Conservation (phyloP, 768 basidiomycete species). For the Mycena indigotica region DNA sequence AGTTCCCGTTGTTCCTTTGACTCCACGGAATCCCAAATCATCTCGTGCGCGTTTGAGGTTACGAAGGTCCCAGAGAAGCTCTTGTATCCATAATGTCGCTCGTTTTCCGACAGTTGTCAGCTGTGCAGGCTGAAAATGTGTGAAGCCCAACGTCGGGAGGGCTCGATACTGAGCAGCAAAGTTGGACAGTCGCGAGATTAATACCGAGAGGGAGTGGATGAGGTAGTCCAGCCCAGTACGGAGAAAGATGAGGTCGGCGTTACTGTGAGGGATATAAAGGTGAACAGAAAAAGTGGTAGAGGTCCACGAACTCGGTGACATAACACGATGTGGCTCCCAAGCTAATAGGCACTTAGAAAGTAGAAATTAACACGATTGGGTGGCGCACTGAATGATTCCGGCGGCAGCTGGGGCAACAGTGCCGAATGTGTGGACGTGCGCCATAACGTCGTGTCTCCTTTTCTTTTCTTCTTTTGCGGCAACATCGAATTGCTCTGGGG, state of each 20-base stretch:
- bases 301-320: constrained; percentile 83
- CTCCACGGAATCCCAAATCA: constrained; percentile 95
- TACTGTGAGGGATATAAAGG: constrained; percentile 50
- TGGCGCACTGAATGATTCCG: constrained; percentile 90
- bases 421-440: constrained; percentile 98
- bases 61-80: constrained; percentile 94
- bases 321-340: constrained; percentile 98
- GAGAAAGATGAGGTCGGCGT: constrained; percentile 97
- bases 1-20: constrained; percentile 99
- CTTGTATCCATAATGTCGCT: constrained; percentile 96
- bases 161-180: constrained; percentile 87
- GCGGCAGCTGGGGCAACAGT: constrained; percentile 91
- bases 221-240: constrained; percentile 84
- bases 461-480: constrained; percentile 97
- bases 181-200: constrained; percentile 83
- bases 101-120: constrained; percentile 98
- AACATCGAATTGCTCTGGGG: constrained; percentile 85
- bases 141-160: constrained; percentile 94
- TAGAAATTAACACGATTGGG: background rate
- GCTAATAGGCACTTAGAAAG: constrained; percentile 41
- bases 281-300: background rate
- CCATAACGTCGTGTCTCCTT: constrained; percentile 98
- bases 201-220: constrained; percentile 81
- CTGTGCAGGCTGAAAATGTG: constrained; percentile 98
- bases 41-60: constrained; percentile 88